These are phyloP conservation scores for Alternaria sp. DNA, from an alignment of 2,329 filamentous ascomycete species.

Conservation along the genomic window DNA sequence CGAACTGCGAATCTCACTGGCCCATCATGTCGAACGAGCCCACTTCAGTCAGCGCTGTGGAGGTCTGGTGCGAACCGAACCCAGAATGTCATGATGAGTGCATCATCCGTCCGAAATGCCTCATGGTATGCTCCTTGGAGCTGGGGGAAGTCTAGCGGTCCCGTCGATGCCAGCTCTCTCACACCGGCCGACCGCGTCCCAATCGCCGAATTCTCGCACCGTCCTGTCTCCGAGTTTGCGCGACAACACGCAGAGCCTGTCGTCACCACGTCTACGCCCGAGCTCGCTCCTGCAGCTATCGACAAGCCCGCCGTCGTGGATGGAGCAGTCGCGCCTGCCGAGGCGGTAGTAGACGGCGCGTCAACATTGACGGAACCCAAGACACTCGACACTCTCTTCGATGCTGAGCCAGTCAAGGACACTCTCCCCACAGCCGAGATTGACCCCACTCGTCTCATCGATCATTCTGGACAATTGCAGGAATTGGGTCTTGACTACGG, in stretches of 20 bases:
- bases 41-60: constrained; percentile 35
- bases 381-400: constrained; percentile 32
- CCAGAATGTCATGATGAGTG: constrained; percentile 25
- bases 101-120: constrained; percentile 35
- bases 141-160: constrained; percentile 38
- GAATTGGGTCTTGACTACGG: constrained; percentile 86
- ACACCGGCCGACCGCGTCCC: constrained; percentile 22
- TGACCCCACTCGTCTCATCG: constrained; percentile 65
- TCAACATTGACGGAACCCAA: constrained; percentile 12
- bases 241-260: constrained; percentile 21
- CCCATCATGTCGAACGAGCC: constrained; percentile 30
- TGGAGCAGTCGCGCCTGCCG: constrained; percentile 22
- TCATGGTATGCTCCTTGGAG: constrained; percentile 48
- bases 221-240: constrained; percentile 12
- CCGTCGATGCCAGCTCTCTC: constrained; percentile 22
- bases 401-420: constrained; percentile 17
- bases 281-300: constrained; percentile 46
- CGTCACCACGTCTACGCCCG: constrained; percentile 41
- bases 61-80: constrained; percentile 27
- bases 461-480: constrained; percentile 82
- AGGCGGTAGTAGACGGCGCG: constrained; percentile 10
- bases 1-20: constrained; percentile 26
- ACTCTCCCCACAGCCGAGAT: constrained; percentile 21
- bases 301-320: constrained; percentile 37
- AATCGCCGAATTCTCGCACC: constrained; percentile 29